These are phyloP conservation scores for Entomortierella chlamydospora DNA, from an alignment of 192 early-diverging fungal species.

Conservation along the genomic window DNA sequence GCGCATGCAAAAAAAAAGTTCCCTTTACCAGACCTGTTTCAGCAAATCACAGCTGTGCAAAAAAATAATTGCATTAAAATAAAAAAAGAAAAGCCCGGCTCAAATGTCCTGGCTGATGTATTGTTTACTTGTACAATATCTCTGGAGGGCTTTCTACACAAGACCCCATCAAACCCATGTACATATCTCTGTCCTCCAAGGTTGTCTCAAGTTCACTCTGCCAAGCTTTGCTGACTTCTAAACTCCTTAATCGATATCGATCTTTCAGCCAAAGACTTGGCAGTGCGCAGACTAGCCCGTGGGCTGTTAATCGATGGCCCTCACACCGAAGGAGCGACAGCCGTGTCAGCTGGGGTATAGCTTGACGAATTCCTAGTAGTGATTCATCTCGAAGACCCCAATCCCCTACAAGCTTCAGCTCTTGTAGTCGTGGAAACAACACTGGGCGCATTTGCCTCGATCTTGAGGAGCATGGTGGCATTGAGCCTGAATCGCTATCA, in stretches of 20 bases:
- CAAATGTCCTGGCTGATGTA: background rate
- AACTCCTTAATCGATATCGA: background rate
- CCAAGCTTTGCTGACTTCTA: conserved; percentile 31
- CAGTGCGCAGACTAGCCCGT: conserved; percentile 11
- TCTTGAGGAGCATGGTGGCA: no score
- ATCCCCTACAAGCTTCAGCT: conserved; percentile 33
- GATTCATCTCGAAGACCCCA: conserved; percentile 34
- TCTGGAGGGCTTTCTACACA: background rate
- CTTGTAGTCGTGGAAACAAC: conserved; percentile 17
- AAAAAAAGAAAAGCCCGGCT: no score
- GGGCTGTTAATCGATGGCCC: conserved; percentile 21
- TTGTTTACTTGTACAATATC: conserved; percentile 1
- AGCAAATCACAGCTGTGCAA: no score
- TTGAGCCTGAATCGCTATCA: no score
- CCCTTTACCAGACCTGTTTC: no score
- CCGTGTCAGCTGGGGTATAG: conserved; percentile 21
- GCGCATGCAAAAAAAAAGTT: no score
- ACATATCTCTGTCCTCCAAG: conserved; percentile 1
- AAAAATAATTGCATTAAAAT: no score
- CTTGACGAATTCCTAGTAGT: conserved; percentile 15
- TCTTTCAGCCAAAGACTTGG: background rate
- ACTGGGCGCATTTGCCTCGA: no score
- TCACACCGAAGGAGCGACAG: conserved; percentile 39
- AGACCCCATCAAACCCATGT: conserved; percentile 5
- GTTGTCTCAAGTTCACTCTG: conserved; percentile 12